A percentile compares a stretch with the other conserved stretches of the same genome.
These are phyloP conservation scores for Phytopythium cucurbitacearum DNA, from an alignment of 352 stramenopile species.

Conservation along the genomic window DNA sequence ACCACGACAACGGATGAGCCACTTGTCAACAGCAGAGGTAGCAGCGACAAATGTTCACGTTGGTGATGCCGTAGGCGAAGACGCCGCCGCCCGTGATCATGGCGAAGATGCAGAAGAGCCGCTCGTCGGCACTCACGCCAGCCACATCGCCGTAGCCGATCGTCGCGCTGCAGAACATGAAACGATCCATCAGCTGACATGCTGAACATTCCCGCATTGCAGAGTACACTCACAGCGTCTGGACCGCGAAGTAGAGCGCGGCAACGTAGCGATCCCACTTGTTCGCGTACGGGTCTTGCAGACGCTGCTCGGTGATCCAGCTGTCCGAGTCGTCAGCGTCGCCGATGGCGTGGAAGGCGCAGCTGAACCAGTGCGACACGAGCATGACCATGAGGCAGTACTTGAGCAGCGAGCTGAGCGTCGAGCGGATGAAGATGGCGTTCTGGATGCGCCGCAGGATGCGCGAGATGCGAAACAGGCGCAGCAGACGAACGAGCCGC, in stretches of 20 bases:
- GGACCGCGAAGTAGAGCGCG: conserved; percentile 64
- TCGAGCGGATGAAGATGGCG: conserved; percentile 67
- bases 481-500: conserved; percentile 51
- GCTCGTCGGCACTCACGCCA: conserved; percentile 41
- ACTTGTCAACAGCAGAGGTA: too few relatives aligned
- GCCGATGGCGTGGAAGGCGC: conserved; percentile 53
- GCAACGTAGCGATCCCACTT: conserved; percentile 64
- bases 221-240: conserved; percentile 48
- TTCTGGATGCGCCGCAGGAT: conserved; percentile 66
- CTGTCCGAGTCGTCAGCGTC: conserved; percentile 14
- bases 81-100: conserved; percentile 70
- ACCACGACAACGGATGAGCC: too few relatives aligned
- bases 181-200: conserved; percentile 3
- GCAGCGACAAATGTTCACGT: conserved; percentile 18
- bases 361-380: conserved; percentile 73
- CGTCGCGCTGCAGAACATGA: conserved; percentile 29
- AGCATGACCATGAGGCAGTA: conserved; percentile 69
- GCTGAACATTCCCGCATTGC: background rate
- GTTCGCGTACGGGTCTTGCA: conserved; percentile 24
- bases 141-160: conserved; percentile 57
- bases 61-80: conserved; percentile 80
- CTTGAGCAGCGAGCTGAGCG: conserved; percentile 56
- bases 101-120: conserved; percentile 63
- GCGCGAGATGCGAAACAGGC: conserved; percentile 62
- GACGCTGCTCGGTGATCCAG: conserved; percentile 39